Percentiles rank a stretch among this genome's conserved stretches.
Evolutionary conservation across 176 grass and related monocot genomes (phyloP).

Genomic region (Hordeum vulgare): MorexV3_pseudomolecules_assembly NC_058519.1:379036545-379037044

Average conservation of each 20-base stretch:
- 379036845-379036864: not conserved
- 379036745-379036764: not conserved
- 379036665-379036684: not conserved
- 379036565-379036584: not conserved
- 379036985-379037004: not conserved
- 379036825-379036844: not conserved
- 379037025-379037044: not conserved
- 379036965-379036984: not conserved
- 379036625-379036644: not conserved
- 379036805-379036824: not conserved
- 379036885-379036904: not conserved
- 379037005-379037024: not conserved
- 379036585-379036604: not conserved
- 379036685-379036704: not conserved
- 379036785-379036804: not conserved
- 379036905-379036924: not conserved
- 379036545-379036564: not conserved
- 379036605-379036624: not conserved
- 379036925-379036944: not conserved
- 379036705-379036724: constrained; percentile 3
- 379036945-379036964: not conserved
- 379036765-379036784: constrained; percentile 2
- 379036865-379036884: not conserved
- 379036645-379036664: not conserved
- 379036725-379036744: not conserved